phyloP scores from a whole-genome alignment of 345 rosid species.

The Eucalyptus sp. region DNA sequence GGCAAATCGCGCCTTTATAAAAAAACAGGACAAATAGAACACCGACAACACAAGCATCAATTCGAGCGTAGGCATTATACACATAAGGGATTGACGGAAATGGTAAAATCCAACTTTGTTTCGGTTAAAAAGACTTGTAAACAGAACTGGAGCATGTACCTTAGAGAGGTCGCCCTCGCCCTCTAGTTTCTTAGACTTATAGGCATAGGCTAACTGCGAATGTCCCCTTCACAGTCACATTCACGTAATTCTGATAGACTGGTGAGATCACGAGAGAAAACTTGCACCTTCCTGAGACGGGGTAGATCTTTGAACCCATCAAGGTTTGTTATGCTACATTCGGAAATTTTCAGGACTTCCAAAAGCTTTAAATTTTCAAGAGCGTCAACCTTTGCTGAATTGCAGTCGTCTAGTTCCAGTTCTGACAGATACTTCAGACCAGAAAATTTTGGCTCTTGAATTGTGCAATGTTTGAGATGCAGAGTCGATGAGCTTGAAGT shows the following conservation, averaged over 20 bases:
- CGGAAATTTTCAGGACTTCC: background rate
- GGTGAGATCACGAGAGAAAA: background rate
- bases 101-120: too few relatives aligned
- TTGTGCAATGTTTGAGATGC: background rate
- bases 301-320: background rate
- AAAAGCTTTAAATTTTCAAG: background rate
- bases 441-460: background rate
- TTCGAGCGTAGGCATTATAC: too few relatives aligned
- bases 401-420: background rate
- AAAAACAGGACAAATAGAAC: too few relatives aligned
- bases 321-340: background rate
- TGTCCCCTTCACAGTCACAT: too few relatives aligned
- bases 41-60: too few relatives aligned
- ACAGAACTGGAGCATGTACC: background rate
- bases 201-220: background rate
- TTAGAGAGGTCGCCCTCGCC: background rate
- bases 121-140: background rate
- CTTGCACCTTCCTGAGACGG: background rate
- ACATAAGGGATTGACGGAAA: too few relatives aligned
- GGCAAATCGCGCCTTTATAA: too few relatives aligned
- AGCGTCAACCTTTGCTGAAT: background rate
- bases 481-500: background rate
- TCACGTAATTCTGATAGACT: background rate
- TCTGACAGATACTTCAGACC: background rate
- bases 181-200: background rate